These are phyloP conservation scores for Penicillium cinerascens DNA, from an alignment of 495 filamentous ascomycete species.

Conservation along the genomic window DNA sequence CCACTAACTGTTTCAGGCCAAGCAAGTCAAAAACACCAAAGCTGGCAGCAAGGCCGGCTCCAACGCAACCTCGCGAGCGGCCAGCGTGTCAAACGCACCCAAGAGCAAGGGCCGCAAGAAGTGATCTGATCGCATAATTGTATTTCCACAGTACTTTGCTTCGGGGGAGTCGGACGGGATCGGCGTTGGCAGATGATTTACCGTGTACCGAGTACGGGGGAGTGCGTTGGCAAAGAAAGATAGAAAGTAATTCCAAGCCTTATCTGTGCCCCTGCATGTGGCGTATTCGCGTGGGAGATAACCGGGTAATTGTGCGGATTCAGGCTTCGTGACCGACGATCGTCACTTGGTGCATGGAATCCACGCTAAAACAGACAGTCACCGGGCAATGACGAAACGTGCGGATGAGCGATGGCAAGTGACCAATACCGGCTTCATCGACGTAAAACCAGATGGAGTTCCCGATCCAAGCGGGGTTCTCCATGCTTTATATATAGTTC, in stretches of 20 bases:
- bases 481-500: background rate
- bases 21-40: conserved; percentile 58
- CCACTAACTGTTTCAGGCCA: conserved; percentile 45
- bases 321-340: conserved; percentile 8
- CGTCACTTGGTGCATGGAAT: conserved; percentile 4
- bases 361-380: conserved; percentile 9
- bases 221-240: conserved; percentile 18
- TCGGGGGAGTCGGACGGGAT: conserved; percentile 7
- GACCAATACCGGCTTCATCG: conserved; percentile 1
- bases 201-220: conserved; percentile 12
- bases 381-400: conserved; percentile 21
- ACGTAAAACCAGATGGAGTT: conserved; percentile 6
- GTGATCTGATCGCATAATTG: conserved; percentile 30
- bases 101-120: conserved; percentile 51
- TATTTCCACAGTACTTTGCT: conserved; percentile 5
- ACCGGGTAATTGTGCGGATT: conserved; percentile 23
- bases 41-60: conserved; percentile 51
- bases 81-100: conserved; percentile 49
- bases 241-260: conserved; percentile 23
- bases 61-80: conserved; percentile 52
- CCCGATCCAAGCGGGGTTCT: background rate
- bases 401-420: conserved; percentile 2
- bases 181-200: conserved; percentile 26
- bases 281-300: background rate
- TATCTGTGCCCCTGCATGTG: conserved; percentile 13